phyloP scores from a whole-genome alignment of 2,329 filamentous ascomycete genomes.

The Fusarium lateritium region DNA sequence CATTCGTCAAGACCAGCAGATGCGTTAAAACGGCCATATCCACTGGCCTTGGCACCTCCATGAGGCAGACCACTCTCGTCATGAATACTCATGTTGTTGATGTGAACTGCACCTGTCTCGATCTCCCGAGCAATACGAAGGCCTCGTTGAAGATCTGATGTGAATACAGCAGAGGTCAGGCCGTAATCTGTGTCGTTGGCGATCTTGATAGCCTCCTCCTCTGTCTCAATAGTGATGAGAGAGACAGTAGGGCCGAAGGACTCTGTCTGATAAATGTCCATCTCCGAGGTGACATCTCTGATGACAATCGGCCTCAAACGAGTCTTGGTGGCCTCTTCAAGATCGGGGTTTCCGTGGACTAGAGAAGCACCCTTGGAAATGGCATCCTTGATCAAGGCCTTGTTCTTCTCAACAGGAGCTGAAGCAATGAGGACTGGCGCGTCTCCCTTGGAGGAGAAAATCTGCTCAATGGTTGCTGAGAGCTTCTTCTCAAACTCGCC shows the following conservation, averaged over 20 bases:
- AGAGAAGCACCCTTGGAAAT: constrained; percentile 74
- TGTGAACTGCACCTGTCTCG: constrained; percentile 77
- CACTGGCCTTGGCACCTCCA: constrained; percentile 75
- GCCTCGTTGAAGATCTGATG: constrained; percentile 73
- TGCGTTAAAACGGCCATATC: constrained; percentile 73
- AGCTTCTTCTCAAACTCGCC: constrained; percentile 64
- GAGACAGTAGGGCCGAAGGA: constrained; percentile 84
- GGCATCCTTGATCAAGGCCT: constrained; percentile 77
- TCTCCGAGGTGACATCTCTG: constrained; percentile 70
- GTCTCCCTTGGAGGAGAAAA: constrained; percentile 71
- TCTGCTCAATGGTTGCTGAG: constrained; percentile 55
- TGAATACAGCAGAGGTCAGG: constrained; percentile 79
- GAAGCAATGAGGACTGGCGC: constrained; percentile 79
- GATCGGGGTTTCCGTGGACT: constrained; percentile 57
- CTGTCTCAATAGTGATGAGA: constrained; percentile 74
- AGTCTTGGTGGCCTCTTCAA: constrained; percentile 53
- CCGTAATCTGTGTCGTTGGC: constrained; percentile 90
- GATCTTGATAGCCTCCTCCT: constrained; percentile 79
- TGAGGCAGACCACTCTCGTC: constrained; percentile 76
- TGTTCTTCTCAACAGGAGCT: constrained; percentile 76
- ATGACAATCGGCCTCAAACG: constrained; percentile 77
- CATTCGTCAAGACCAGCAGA: constrained; percentile 72
- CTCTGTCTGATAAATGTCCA: constrained; percentile 83
- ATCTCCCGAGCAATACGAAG: constrained; percentile 73
- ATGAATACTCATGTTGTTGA: constrained; percentile 76